Evolutionary conservation across 2,329 filamentous ascomycete genomes (phyloP), one percentile per base, ranked within the genome.

Genomic region (Colletotrichum agaves): DNA sequence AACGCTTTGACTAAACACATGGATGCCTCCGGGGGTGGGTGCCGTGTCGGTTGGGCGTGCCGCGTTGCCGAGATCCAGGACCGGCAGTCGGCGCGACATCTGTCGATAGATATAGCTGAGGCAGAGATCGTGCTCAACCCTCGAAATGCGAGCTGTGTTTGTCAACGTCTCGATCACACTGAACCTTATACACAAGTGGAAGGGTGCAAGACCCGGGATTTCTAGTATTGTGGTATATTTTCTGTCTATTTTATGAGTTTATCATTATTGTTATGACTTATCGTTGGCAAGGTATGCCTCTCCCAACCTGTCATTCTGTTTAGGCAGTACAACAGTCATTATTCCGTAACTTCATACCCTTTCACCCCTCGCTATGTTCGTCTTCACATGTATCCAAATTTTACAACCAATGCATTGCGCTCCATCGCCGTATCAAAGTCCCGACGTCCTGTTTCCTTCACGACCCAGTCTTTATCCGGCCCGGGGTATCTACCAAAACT

Each of bases 401-500:
- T 15, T 7, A 12, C 35, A 4, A 12, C 44, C 12, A 46, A 31
- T 55, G 49, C 33, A 21, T 47, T 33, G 33, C 61, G 27, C 4
- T 13, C 59, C 50, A 44, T 50, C 43, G 21, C 19, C 50, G 50
- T 49, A 21, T 17, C 15, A 27, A 27, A 31, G 19, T 50, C 35
- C 60, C 31, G 59, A 67, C 46, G 64, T 67, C 52, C 61, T 67
- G 60, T 63, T 58, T 58, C 55, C 37, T 37, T 23, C 61, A 27
- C 41, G 8, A 23, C 41, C 35, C 17, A 41, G 27, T 27, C 55
- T 67, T 12, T 41, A 53, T 67, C 50, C 37, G 15, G 43, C 43
- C 53, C 46, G 37, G 65, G 65, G 65, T 68, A 68, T 68, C 65
- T 65, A 68, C 53, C 61, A 55, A 68, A 53, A 19, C 37, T 60